phyloP scores from a whole-genome alignment of 2,329 filamentous ascomycete genomes.

The Fusarium algeriense region DNA sequence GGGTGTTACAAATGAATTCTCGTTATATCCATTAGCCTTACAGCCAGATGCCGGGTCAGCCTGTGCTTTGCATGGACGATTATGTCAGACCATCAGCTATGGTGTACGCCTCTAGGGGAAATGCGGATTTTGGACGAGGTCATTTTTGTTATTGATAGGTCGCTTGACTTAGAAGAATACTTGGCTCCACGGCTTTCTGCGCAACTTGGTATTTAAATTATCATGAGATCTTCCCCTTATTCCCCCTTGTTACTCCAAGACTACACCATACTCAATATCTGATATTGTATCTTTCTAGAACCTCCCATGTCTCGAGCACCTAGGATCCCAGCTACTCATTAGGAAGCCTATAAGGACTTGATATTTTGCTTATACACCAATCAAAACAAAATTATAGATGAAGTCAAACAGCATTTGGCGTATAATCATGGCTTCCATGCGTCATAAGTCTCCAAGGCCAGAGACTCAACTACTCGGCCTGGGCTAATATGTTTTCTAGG shows the following conservation, averaged over 20 bases:
- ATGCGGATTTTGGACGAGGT: background rate
- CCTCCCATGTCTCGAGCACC: background rate
- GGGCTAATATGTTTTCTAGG: background rate
- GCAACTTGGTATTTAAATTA: too few species aligned
- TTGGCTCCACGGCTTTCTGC: too few species aligned
- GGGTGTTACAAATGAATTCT: background rate
- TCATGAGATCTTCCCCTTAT: too few species aligned
- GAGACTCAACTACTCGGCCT: accelerated
- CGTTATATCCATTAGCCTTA: background rate
- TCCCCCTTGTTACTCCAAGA: too few species aligned
- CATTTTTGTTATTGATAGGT: background rate
- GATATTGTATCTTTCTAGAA: too few species aligned
- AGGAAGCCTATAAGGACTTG: background rate
- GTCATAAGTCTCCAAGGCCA: background rate
- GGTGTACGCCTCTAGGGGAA: background rate
- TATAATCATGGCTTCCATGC: background rate
- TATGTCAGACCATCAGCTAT: background rate
- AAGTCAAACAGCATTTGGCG: background rate
- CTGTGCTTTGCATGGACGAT: background rate
- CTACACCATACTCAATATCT: too few species aligned
- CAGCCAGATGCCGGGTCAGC: background rate
- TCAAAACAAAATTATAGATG: background rate
- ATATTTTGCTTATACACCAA: background rate
- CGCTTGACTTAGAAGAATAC: too few species aligned
- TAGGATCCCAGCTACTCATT: background rate